Percentiles rank a stretch among this genome's conserved stretches.
These are phyloP conservation scores for Eimeria brunetti DNA, from an alignment of 169 alveolate species.

Conservation along the genomic window DNA sequence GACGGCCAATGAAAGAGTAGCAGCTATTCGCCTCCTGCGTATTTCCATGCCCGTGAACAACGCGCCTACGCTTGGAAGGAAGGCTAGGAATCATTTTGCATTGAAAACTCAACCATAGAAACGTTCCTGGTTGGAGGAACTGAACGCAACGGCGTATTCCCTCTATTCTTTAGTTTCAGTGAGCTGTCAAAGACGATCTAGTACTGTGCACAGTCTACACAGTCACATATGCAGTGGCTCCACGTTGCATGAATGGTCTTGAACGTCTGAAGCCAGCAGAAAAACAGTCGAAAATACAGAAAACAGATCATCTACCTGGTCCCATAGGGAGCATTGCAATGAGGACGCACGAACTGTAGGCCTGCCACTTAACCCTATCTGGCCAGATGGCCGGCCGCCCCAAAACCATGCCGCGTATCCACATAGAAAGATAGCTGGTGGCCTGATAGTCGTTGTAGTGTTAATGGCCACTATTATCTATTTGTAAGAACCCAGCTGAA, in stretches of 20 bases:
- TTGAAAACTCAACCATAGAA: neutral
- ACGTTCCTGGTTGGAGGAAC: no score
- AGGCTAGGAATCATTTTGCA: neutral
- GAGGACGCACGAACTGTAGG: neutral
- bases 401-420: neutral
- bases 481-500: neutral
- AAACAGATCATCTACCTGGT: neutral
- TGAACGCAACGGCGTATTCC: neutral
- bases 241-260: neutral
- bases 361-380: neutral
- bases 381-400: neutral
- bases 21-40: neutral
- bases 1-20: neutral
- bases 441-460: neutral
- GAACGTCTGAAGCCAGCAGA: neutral
- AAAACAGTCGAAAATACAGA: neutral
- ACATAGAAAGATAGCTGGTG: neutral
- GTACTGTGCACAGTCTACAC: neutral
- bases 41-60: neutral
- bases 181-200: neutral
- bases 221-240: neutral
- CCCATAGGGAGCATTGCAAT: neutral
- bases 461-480: neutral
- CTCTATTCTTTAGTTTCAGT: neutral
- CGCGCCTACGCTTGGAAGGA: neutral